These are phyloP conservation scores for Starmerella khaoyaiensis DNA, from an alignment of 805 yeast genomes.

Conservation along the genomic window DNA sequence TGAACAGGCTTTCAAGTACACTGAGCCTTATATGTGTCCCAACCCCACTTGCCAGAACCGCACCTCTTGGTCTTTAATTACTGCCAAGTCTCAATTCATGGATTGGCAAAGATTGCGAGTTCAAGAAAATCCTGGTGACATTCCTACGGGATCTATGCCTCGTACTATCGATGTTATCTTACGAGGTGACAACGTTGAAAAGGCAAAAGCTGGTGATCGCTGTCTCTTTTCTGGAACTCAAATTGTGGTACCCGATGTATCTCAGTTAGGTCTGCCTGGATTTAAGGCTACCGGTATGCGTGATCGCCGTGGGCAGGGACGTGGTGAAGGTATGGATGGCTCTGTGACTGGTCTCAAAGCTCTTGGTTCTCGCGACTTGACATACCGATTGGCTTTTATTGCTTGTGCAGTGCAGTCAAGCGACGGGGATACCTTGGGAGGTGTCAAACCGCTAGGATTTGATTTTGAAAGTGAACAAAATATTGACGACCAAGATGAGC, in stretches of 20 bases:
- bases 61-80: constrained; percentile 69
- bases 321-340: constrained; percentile 58
- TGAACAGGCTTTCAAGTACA: constrained; percentile 84
- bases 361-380: constrained; percentile 87
- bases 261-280: constrained; percentile 92
- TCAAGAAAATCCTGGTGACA: constrained; percentile 92
- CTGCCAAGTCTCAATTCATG: constrained; percentile 70
- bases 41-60: constrained; percentile 80
- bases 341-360: constrained; percentile 84
- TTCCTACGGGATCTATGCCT: constrained; percentile 98
- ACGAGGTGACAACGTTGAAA: constrained; percentile 87
- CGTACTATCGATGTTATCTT: constrained; percentile 84
- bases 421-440: constrained; percentile 14
- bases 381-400: constrained; percentile 79
- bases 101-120: constrained; percentile 96
- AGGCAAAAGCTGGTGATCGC: constrained; percentile 95
- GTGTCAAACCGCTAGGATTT: constrained; percentile 9
- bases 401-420: constrained; percentile 81
- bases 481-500: constrained; percentile 59
- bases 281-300: constrained; percentile 72
- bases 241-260: constrained; percentile 85
- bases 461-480: constrained; percentile 37
- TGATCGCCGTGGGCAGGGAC: constrained; percentile 45
- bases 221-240: constrained; percentile 89
- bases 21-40: constrained; percentile 89